Base-by-base conservation (phyloP, 2,329 filamentous ascomycete genomes). In the Colletotrichum somersetense region DNA sequence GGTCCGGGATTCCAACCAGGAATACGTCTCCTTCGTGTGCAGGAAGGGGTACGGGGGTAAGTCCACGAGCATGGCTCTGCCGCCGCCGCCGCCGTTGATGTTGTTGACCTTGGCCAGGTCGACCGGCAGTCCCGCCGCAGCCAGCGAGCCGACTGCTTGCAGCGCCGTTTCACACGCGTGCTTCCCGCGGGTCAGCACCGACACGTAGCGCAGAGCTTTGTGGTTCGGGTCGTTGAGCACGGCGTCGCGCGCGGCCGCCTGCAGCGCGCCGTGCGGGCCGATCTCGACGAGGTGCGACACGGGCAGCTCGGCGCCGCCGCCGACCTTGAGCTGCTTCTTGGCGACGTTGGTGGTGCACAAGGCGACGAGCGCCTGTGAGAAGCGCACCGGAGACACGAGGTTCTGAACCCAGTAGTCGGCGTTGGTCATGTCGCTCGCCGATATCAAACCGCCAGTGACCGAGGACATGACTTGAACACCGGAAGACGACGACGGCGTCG, bases 71-170 rank as follows among this genome's bases (percentile, higher is more conserved):
- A 52, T 67, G n/a, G 64, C 30, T n/a, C 16, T 44, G 26, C 10
- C 5, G 26, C n/a, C 12, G 2, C 3, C 8, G 44, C 10, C 4
- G 46, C 20, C 10, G 46, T 23, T 48, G 46, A 12, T 48, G 46
- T 12, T 33, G 75, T 88, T 88, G 77, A 87, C 80, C 1, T 81
- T 80, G 33, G 78, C 77, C 42, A 89, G 83, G 65, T 87, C 77
- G 18, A 88, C 74, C 5, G 76, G 53, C 11, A 57, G 20, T 18
- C 53, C 63, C 35, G 56, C 63, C 44, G 63, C 63, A 30, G 85
- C 63, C 63, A 66, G 42, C 53, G 53, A 23, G 63, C 63, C 63
- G 20, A 61, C 53, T 33, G 63, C 63, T 8, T 61, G 20, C 56
- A 66, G 63, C 63, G 53, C 20, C 1, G 63, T 66, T n/a, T n/a